Base-by-base conservation (phyloP, 1,284 basidiomycete genomes). In the Vanrija pseudolonga region DNA sequence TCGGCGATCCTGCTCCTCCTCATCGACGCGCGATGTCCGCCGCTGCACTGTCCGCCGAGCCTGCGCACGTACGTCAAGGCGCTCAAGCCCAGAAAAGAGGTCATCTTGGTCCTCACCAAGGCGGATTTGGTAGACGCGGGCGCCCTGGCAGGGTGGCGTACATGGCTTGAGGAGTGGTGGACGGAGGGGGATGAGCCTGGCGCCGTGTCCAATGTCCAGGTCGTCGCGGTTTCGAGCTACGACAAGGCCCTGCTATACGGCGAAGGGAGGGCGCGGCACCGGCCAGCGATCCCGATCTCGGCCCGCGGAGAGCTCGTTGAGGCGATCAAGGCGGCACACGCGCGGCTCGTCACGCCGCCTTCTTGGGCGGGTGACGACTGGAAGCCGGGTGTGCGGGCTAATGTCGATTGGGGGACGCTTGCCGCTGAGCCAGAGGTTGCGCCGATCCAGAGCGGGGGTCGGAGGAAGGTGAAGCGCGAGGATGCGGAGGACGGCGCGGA, bases 81-180 rank as follows among this genome's bases (percentile, higher is more conserved):
- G 3, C 71, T 78, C 23, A 76, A 73, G 53, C 74, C 78, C 0
- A 65, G 68, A 4, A 79, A 80, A 44, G 85, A 85, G 57, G 76
- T 87, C 55, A 84, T 95, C 47, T 80, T 95, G 41, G 85, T 93
- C 40, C 80, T 89, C 14, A 94, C 90, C 7, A 95, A 94, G 71
- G 83, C 85, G 19, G 91, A 92, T 71, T 86, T 89, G 14, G 81
- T 86, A 6, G 84, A 84, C 45, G 79, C 80, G 7, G 73, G 65
- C 18, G 80, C 82, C 38, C 80, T 84, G 5, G 76, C 79, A 5
- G 83, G 83, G 0, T 94, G 91, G 90, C 80, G 78, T 22, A 67
- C 73, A 7, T 88, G 86, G 77, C 80, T 92, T 23, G 77, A 79
- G 24, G 55, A 73, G 18, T 79, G 72, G 53, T 84, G 85, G 73